Base-by-base conservation (phyloP, 306 rosid species). In the Quercus wislizeni region DNA sequence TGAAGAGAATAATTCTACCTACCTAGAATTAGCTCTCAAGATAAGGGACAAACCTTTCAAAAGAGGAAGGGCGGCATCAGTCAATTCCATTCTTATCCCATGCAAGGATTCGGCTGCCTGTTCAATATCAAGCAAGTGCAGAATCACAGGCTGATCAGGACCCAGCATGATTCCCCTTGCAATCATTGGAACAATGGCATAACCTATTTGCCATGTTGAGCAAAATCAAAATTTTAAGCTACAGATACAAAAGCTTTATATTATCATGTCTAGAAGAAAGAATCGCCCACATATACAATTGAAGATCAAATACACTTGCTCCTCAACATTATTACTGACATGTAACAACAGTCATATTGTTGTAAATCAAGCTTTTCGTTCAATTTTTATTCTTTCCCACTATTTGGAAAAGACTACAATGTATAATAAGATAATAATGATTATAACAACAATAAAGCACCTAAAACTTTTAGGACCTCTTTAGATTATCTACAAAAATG, bases 171-270 rank as follows among this genome's bases (percentile, higher is more conserved):
- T 77, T n/a, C 97, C 92, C 87, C 92, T 89, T 28, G 92, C 92
- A 14, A 91, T 84, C 97, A 92, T 92, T 21, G 97, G 93, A 75
- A 79, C 93, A 75, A 92, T 86, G 5, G 96, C 96, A 86, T 92
- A 92, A 6, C 97, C 93, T 72, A 92, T 92, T 89, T 91, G 94
- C 54, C 96, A 94, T 92, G 87, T 83, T 76, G 1, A 49, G 65
- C 57, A 76, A 69, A 78, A 77, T 28, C 58, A 52, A 54, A 74
- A 61, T 28, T 31, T 5, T 28, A 12, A 80, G 38, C 51, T 8
- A 23, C 58, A 35, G 8, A 10, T 51, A 55, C 49, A 23, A 57
- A 19, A 71, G 21, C 0, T 25, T 0, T 38, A 6, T 38, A 13
- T 56, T 64, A 51, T 12, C 55, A 62, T 28, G 25, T 70, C 30